Conservation (phyloP, 179 eudicot species). For the Beta corolliflora region DNA sequence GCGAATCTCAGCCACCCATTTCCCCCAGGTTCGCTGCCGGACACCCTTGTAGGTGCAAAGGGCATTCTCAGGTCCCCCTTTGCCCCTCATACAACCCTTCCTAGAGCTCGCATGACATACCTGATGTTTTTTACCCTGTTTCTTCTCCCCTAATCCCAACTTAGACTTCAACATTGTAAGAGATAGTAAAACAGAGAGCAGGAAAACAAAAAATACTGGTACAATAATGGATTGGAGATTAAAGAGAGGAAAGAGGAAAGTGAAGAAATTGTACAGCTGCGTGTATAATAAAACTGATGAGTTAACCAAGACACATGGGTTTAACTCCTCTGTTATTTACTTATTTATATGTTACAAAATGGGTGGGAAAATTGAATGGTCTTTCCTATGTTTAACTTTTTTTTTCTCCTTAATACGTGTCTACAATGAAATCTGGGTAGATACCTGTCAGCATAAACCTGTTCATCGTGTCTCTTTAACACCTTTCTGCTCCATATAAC, state of each 20-base stretch:
- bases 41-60: conserved; percentile 86
- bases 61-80: conserved; percentile 95
- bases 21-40: conserved; percentile 97
- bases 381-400: not conserved
- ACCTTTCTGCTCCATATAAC: conserved; percentile 26
- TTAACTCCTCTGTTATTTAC: not conserved
- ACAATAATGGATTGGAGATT: not conserved
- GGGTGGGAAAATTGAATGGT: conserved; percentile 14
- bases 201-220: not conserved
- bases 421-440: conserved; percentile 27
- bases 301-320: not conserved
- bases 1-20: conserved; percentile 98
- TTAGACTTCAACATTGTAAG: conserved; percentile 39
- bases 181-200: not conserved
- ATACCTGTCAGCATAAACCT: conserved; percentile 50
- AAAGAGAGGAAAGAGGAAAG: not conserved
- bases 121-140: conserved; percentile 29
- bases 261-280: conserved; percentile 3
- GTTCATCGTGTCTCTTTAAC: conserved; percentile 49
- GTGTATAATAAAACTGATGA: conserved; percentile 6
- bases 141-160: conserved; percentile 26
- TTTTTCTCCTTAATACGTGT: conserved; percentile 44
- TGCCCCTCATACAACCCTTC: conserved; percentile 94
- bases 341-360: conserved; percentile 24
- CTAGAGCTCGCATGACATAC: conserved; percentile 55